Evolutionary conservation across 495 filamentous ascomycete genomes (phyloP).

Genomic region (Hamigera avellanea): DNA sequence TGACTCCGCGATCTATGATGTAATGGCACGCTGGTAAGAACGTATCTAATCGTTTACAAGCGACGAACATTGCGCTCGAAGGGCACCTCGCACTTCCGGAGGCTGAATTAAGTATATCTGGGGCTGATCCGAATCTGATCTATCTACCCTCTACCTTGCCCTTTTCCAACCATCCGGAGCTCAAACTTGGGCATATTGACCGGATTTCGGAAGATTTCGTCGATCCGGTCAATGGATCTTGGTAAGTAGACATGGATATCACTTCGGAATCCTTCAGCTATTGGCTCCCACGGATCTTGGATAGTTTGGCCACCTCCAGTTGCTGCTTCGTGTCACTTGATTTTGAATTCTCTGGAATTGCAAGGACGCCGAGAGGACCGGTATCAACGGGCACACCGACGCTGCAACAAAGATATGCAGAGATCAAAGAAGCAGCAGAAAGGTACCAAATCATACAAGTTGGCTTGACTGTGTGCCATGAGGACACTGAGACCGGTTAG

Average conservation of each 20-base stretch:
- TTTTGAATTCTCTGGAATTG: conserved; percentile 66
- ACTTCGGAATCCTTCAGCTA: conserved; percentile 38
- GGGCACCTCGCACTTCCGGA: no score
- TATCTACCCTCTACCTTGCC: no score
- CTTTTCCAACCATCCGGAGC: no score
- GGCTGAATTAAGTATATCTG: no score
- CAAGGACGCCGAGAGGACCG: conserved; percentile 14
- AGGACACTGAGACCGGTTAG: conserved; percentile 36
- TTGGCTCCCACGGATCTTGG: conserved; percentile 46
- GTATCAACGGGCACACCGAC: conserved; percentile 17
- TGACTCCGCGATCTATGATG: no score
- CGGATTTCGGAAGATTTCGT: no score
- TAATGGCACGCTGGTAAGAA: no score
- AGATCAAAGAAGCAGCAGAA: conserved; percentile 53
- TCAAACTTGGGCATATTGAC: no score
- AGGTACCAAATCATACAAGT: conserved; percentile 65
- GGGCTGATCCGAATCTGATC: no score
- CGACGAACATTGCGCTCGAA: no score
- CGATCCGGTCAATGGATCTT: no score
- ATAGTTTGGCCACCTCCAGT: conserved; percentile 40
- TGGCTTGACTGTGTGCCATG: conserved; percentile 56
- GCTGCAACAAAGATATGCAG: conserved; percentile 55
- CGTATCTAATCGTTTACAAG: no score
- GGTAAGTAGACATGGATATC: conserved; percentile 48
- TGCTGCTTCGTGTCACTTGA: conserved; percentile 62